Percentiles rank a stretch among this genome's conserved stretches.
Evolutionary conservation across 176 grass and related monocot genomes (phyloP).

Genomic region (Aegilops tauschii): DNA sequence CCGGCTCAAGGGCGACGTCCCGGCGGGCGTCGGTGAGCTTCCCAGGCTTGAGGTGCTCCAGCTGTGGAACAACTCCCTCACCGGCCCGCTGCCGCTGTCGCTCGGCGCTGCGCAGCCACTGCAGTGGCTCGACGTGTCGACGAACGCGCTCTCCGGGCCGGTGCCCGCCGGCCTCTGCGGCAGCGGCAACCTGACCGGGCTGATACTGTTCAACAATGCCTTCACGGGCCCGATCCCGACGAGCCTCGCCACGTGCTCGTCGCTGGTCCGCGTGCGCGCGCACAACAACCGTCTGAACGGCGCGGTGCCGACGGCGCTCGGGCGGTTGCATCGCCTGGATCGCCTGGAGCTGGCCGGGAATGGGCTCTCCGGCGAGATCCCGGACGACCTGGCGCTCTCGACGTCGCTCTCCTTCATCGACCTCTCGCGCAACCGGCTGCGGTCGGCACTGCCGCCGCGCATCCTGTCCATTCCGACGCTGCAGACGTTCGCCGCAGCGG

Average conservation of each 20-base stretch:
- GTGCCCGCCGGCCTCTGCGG: slow-evolving; percentile 69
- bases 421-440: slow-evolving; percentile 81
- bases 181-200: slow-evolving; percentile 75
- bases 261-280: slow-evolving; percentile 68
- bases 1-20: slow-evolving; percentile 72
- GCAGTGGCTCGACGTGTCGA: slow-evolving; percentile 88
- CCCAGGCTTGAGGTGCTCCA: slow-evolving; percentile 71
- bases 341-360: slow-evolving; percentile 79
- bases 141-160: slow-evolving; percentile 69
- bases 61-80: slow-evolving; percentile 97
- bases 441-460: slow-evolving; percentile 55
- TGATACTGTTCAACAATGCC: slow-evolving; percentile 91
- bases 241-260: slow-evolving; percentile 54
- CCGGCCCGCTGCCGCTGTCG: slow-evolving; percentile 56
- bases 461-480: slow-evolving; percentile 70
- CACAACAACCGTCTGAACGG: slow-evolving; percentile 89
- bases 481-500: slow-evolving; percentile 74
- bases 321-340: slow-evolving; percentile 54
- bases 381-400: slow-evolving; percentile 62
- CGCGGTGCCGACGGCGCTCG: slow-evolving; percentile 56
- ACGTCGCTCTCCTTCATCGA: slow-evolving; percentile 92
- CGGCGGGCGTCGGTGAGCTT: slow-evolving; percentile 64
- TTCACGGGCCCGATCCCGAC: slow-evolving; percentile 71
- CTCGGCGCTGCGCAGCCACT: slow-evolving; percentile 64
- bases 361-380: slow-evolving; percentile 67